A percentile compares a stretch with the other conserved stretches of the same genome.
These are phyloP conservation scores for Thelonectria rubi DNA, from an alignment of 2,329 filamentous ascomycete genomes.

Conservation along the genomic window DNA sequence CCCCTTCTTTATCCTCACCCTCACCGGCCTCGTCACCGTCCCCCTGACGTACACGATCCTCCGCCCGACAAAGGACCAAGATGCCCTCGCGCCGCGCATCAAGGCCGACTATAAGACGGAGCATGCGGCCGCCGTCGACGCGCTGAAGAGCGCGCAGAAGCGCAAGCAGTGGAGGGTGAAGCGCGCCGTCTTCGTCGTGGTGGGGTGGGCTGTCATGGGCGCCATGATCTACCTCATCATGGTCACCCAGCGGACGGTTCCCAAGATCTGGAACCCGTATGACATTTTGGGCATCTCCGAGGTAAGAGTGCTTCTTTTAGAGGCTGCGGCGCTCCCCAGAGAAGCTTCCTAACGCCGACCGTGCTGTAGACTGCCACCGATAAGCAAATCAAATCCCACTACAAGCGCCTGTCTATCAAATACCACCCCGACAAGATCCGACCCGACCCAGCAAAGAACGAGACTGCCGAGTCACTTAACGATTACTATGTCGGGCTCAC, in stretches of 20 bases:
- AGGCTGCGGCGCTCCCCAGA: not conserved
- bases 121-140: constrained; percentile 84
- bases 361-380: constrained; percentile 75
- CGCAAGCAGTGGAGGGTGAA: constrained; percentile 90
- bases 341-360: constrained; percentile 23
- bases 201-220: constrained; percentile 84
- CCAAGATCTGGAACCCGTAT: constrained; percentile 96
- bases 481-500: constrained; percentile 92
- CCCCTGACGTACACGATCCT: constrained; percentile 91
- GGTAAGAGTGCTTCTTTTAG: constrained; percentile 57
- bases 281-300: constrained; percentile 89
- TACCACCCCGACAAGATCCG: constrained; percentile 93
- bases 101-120: constrained; percentile 81
- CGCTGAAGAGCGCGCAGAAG: constrained; percentile 85
- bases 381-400: constrained; percentile 91
- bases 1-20: constrained; percentile 96
- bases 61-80: constrained; percentile 77
- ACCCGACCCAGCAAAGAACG: constrained; percentile 85
- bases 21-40: constrained; percentile 86
- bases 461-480: constrained; percentile 86
- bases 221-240: constrained; percentile 93
- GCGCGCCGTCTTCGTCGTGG: constrained; percentile 77
- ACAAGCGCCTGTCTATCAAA: constrained; percentile 84
- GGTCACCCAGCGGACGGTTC: constrained; percentile 74
- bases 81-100: constrained; percentile 84